Conservation (phyloP, 2,329 filamentous ascomycete genomes). For the Fusarium setosum region DNA sequence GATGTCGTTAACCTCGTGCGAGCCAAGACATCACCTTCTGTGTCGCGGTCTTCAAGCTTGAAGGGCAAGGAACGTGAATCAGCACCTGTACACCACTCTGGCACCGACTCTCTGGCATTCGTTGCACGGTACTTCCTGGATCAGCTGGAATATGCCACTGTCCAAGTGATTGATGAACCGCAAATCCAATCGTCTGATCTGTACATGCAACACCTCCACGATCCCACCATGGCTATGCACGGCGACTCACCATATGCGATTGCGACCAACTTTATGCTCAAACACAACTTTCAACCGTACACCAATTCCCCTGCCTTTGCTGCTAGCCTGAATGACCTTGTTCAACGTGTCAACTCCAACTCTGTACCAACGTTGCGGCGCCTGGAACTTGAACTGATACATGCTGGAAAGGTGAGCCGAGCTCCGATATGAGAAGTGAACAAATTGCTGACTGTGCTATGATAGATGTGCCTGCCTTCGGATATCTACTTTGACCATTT, state of each 20-base stretch:
- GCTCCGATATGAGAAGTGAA: not conserved
- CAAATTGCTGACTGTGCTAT: constrained; percentile 23
- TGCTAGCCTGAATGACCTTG: constrained; percentile 49
- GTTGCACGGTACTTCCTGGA: constrained; percentile 63
- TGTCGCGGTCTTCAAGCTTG: constrained; percentile 39
- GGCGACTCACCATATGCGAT: constrained; percentile 48
- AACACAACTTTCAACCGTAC: constrained; percentile 50
- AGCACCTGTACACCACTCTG: constrained; percentile 44
- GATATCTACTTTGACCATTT: constrained; percentile 55
- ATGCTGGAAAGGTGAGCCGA: constrained; percentile 59
- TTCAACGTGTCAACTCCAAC: constrained; percentile 50
- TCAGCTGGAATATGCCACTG: constrained; percentile 59
- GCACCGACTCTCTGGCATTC: constrained; percentile 52
- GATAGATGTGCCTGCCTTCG: constrained; percentile 51
- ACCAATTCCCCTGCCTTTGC: constrained; percentile 45
- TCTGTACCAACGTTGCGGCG: constrained; percentile 55
- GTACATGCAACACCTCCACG: constrained; percentile 54
- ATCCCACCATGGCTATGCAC: constrained; percentile 41
- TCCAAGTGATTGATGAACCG: constrained; percentile 44
- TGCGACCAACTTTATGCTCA: constrained; percentile 51
- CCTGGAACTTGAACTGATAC: constrained; percentile 63
- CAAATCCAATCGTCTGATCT: constrained; percentile 55
- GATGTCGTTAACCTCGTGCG: constrained; percentile 46
- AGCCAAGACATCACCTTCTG: constrained; percentile 22
- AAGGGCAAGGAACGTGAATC: constrained; percentile 58